Percentiles rank a stretch among this genome's conserved stretches.
Evolutionary conservation across 768 basidiomycete species (phyloP).

Genomic region (Russula lepida): DNA sequence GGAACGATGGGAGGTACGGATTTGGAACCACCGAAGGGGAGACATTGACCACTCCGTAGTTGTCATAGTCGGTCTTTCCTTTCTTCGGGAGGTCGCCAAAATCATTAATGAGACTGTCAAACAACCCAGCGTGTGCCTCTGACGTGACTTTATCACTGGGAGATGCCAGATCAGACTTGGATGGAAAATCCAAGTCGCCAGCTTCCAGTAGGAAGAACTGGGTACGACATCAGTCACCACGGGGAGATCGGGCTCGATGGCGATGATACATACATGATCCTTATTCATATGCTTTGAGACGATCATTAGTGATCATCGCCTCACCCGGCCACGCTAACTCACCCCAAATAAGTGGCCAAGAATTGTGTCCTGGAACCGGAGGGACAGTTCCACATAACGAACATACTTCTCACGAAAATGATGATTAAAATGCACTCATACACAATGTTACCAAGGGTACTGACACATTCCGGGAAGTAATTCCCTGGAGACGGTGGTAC

Average conservation of each 20-base stretch:
- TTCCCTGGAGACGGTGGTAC: conserved; percentile 75
- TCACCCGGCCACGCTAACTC: conserved; percentile 29
- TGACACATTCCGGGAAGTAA: conserved; percentile 81
- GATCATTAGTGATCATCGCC: conserved; percentile 25
- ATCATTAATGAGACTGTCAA: conserved; percentile 52
- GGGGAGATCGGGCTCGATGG: conserved; percentile 6
- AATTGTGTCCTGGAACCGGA: conserved; percentile 82
- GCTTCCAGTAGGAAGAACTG: conserved; percentile 32
- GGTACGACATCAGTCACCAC: conserved; percentile 1
- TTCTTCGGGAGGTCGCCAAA: conserved; percentile 54
- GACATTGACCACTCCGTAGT: conserved; percentile 73
- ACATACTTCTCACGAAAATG: conserved; percentile 37
- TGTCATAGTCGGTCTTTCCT: conserved; percentile 44
- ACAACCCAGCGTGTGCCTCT: conserved; percentile 34
- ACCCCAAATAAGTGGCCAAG: conserved; percentile 81
- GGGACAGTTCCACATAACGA: conserved; percentile 63
- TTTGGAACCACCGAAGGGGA: conserved; percentile 82
- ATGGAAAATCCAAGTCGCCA: conserved; percentile 23
- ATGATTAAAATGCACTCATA: conserved; percentile 9
- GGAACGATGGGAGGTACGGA: conserved; percentile 70
- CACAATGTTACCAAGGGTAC: conserved; percentile 26
- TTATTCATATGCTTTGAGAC: conserved; percentile 66
- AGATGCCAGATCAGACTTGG: conserved; percentile 11
- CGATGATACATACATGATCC: conserved; percentile 52
- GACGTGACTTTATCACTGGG: conserved; percentile 3